Evolutionary conservation across 1,139 yeast genomes (phyloP).

Genomic region (Geotrichum siamense): DNA sequence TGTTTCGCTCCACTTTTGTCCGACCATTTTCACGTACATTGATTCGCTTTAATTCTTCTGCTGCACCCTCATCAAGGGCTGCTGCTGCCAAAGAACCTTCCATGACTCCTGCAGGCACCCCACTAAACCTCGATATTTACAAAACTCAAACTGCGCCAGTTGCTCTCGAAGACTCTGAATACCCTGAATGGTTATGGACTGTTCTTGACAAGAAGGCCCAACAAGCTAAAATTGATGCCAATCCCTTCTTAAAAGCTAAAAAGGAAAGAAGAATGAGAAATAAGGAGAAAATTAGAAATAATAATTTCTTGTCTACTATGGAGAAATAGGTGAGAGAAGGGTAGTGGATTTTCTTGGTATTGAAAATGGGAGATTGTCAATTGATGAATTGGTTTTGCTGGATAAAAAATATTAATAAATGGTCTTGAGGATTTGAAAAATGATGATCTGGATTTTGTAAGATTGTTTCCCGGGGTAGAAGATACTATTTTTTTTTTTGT

Average conservation of each 20-base stretch:
- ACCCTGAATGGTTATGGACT: conserved; percentile 96
- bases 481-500: background rate
- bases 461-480: no score
- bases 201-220: conserved; percentile 58
- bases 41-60: no score
- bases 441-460: no score
- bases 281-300: conserved; percentile 63
- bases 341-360: no score
- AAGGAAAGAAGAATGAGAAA: conserved; percentile 61
- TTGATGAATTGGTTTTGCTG: conserved; percentile 1
- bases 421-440: no score
- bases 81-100: background rate
- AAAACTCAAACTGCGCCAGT: conserved; percentile 84
- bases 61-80: background rate
- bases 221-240: conserved; percentile 47
- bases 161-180: conserved; percentile 79
- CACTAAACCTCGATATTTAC: conserved; percentile 64
- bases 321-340: conserved; percentile 24
- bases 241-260: conserved; percentile 62
- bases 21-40: no score
- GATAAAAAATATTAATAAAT: conserved; percentile 3
- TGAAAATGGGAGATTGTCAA: no score
- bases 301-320: conserved; percentile 51
- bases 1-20: background rate
- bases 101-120: conserved; percentile 65